Percentiles rank a stretch among this genome's conserved stretches.
phyloP scores from a whole-genome alignment of 371 early-diverging fungal genomes.

The Mucor ambiguus region DNA sequence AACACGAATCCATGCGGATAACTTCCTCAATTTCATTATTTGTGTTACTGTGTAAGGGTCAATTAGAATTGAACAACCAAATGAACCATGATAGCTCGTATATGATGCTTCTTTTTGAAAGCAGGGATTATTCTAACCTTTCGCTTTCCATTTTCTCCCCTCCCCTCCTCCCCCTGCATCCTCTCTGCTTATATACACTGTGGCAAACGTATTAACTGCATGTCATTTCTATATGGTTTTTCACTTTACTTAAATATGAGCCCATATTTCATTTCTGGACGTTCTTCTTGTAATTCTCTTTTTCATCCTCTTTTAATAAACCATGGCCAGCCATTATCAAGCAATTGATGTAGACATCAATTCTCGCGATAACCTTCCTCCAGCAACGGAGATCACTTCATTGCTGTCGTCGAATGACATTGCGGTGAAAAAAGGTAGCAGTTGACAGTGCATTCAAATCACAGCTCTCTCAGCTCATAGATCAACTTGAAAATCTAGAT shows the following conservation, averaged over 20 bases:
- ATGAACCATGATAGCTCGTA: background rate
- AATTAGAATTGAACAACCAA: background rate
- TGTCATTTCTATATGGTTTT: background rate
- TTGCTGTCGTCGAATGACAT: background rate
- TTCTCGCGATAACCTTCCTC: background rate
- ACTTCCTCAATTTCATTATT: slow-evolving; percentile 8
- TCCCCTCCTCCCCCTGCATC: background rate
- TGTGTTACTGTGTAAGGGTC: slow-evolving; percentile 1
- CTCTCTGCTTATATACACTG: background rate
- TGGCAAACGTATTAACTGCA: slow-evolving; percentile 15
- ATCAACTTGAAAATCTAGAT: background rate
- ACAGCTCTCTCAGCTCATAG: background rate
- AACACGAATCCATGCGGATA: slow-evolving; percentile 10
- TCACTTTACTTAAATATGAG: slow-evolving; percentile 4
- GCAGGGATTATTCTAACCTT: background rate
- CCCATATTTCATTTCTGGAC: background rate
- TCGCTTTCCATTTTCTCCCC: background rate
- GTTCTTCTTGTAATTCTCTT: background rate
- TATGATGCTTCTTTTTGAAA: background rate
- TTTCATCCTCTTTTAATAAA: background rate
- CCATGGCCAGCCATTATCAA: slow-evolving; percentile 14
- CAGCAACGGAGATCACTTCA: slow-evolving; percentile 1
- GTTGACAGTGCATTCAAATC: background rate
- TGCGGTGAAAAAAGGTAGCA: background rate
- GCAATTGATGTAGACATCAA: slow-evolving; percentile 12